Base-by-base conservation (phyloP, 371 early-diverging fungal genomes). In the Ordospora pajunii region DNA sequence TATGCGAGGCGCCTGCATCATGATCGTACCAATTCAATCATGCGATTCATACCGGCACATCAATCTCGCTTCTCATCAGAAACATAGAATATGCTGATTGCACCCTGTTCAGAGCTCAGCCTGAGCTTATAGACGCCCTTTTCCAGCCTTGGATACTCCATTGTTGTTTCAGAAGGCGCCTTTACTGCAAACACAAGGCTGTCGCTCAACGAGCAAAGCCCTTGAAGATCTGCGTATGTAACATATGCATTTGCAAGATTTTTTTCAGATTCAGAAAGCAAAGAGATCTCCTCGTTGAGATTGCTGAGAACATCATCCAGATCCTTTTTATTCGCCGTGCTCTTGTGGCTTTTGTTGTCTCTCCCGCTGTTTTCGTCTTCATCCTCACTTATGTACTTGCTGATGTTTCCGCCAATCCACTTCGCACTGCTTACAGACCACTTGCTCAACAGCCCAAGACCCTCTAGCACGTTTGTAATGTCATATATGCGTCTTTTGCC, bases 401-500 rank as follows among this genome's bases (percentile, higher is more conserved):
- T 75, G 9, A 54, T 51, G 22, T 76, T 58, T 49, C 69, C 77
- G 7, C 79, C 82, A 25, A 80, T 90, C 90, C 90, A 91, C 64
- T 88, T 86, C 67, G 90, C 90, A 84, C 88, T 89, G 80, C 90
- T 91, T 77, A 89, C 88, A 42, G 88, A 86, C 79, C 88, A 88
- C 77, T 91, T 91, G 67, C 89, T 88, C 73, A 91, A 87, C 45
- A 89, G 83, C 6, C 87, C 87, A 63, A 91, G 87, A 14, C 91
- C 90, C 82, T 91, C 91, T 46, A 91, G 83, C 11, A 91, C 90
- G 77, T 91, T 90, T 63, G 91, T 91, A 62, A 91, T 91, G 75
- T 91, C 91, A 76, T 91, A 91, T 45, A 91, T 89, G 45, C 91
- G 86, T 77, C 91, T 86, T 80, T 91, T 91, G 77, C 88, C 88